phyloP scores from a whole-genome alignment of 2,329 filamentous ascomycete genomes.

The Sporothrix brunneoviolacea region DNA sequence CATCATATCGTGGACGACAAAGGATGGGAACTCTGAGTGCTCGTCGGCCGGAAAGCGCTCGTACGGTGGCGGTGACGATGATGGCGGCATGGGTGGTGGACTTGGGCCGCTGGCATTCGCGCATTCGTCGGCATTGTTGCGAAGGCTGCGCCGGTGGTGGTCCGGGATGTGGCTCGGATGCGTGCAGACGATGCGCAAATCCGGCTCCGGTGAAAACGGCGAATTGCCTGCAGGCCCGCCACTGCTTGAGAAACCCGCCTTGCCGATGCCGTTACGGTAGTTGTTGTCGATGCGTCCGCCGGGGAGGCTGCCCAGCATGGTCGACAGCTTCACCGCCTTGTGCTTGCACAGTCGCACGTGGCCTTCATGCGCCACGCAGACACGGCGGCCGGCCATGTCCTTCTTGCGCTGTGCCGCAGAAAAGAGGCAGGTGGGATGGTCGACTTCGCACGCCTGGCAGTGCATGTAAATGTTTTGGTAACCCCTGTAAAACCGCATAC shows the following conservation, averaged over 20 bases:
- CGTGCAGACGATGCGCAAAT: conserved; percentile 2
- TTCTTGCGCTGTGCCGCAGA: neutral
- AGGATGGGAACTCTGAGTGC: neutral
- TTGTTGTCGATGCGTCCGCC: neutral
- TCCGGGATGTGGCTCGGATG: conserved; percentile 4
- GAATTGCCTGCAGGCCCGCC: neutral
- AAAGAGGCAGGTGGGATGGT: neutral
- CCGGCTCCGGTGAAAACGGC: neutral
- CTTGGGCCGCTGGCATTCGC: no score
- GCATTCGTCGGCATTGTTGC: no score
- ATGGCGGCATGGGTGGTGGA: no score
- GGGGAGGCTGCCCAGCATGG: neutral
- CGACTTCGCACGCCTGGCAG: neutral
- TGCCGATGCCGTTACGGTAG: neutral
- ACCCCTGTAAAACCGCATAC: neutral
- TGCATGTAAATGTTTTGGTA: neutral
- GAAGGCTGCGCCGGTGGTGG: no score
- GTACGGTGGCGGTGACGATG: no score
- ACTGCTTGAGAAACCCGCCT: neutral
- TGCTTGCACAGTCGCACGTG: neutral
- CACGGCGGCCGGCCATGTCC: neutral
- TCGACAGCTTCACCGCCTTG: neutral
- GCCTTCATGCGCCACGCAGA: neutral
- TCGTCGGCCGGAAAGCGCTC: neutral
- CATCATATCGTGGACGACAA: neutral